Evolutionary conservation across 345 rosid genomes (phyloP).

Genomic region (Populus deltoides): DNA sequence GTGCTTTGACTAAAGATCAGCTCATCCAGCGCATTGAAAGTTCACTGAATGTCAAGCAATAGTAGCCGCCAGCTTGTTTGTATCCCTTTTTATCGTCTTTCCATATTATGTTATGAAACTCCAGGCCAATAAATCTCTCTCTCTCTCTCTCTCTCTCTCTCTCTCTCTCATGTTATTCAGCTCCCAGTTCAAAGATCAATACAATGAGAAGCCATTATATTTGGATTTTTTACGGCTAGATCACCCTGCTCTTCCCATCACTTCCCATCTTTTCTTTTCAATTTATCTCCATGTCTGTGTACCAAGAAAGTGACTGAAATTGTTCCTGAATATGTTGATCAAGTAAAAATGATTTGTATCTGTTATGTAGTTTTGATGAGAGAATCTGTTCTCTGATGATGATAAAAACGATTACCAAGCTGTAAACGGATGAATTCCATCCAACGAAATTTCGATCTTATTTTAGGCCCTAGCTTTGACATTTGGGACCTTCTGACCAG

Average conservation of each 20-base stretch:
- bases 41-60: slow-evolving; percentile 61
- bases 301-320: neutral
- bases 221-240: neutral
- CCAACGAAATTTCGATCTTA: neutral
- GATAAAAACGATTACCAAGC: neutral
- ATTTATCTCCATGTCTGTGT: neutral
- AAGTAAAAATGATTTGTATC: neutral
- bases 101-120: neutral
- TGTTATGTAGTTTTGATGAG: neutral
- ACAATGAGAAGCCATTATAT: neutral
- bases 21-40: slow-evolving; percentile 66
- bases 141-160: neutral
- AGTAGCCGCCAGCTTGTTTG: slow-evolving; percentile 25
- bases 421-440: neutral
- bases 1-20: slow-evolving; percentile 66
- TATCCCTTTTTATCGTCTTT: neutral
- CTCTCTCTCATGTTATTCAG: neutral
- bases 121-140: neutral
- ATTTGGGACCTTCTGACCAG: neutral
- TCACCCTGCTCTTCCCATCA: neutral
- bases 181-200: slow-evolving; percentile 1
- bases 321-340: neutral
- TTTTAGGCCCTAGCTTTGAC: neutral
- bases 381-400: neutral
- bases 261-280: neutral